Conservation (phyloP, 2,329 filamentous ascomycete genomes). For the Cercospora janseana region DNA sequence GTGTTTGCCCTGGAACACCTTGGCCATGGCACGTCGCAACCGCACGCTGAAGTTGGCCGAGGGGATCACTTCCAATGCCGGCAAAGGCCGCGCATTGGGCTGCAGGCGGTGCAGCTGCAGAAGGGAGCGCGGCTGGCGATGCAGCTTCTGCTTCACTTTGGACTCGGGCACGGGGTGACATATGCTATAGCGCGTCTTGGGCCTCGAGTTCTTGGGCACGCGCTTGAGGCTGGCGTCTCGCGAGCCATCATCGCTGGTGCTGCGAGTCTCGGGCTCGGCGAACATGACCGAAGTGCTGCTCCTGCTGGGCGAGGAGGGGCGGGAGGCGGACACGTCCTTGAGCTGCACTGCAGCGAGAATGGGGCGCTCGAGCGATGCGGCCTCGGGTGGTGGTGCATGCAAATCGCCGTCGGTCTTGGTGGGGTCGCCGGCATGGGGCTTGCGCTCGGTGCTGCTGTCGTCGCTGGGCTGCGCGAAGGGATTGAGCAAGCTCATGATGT, state of each 20-base stretch:
- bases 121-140: constrained; percentile 65
- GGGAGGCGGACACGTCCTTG: constrained; percentile 10
- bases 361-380: constrained; percentile 18
- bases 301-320: constrained; percentile 30
- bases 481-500: constrained; percentile 32
- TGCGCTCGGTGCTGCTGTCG: constrained; percentile 8
- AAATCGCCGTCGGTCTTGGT: constrained; percentile 7
- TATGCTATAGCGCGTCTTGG: constrained; percentile 63
- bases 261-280: constrained; percentile 35
- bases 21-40: constrained; percentile 60
- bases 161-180: constrained; percentile 64
- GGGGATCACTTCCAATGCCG: constrained; percentile 71
- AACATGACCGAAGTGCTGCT: constrained; percentile 36
- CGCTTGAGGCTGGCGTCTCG: constrained; percentile 35
- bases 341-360: constrained; percentile 25
- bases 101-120: constrained; percentile 70
- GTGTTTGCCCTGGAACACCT: constrained; percentile 62
- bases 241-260: constrained; percentile 33
- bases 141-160: constrained; percentile 59
- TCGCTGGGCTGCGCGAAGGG: constrained; percentile 27
- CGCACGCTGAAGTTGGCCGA: constrained; percentile 55
- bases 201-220: constrained; percentile 39
- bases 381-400: constrained; percentile 8
- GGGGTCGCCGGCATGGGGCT: too few species aligned
- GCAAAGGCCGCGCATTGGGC: constrained; percentile 60